Base-by-base conservation (phyloP, 2,329 filamentous ascomycete species). In the Neodidymelliopsis sp. region DNA sequence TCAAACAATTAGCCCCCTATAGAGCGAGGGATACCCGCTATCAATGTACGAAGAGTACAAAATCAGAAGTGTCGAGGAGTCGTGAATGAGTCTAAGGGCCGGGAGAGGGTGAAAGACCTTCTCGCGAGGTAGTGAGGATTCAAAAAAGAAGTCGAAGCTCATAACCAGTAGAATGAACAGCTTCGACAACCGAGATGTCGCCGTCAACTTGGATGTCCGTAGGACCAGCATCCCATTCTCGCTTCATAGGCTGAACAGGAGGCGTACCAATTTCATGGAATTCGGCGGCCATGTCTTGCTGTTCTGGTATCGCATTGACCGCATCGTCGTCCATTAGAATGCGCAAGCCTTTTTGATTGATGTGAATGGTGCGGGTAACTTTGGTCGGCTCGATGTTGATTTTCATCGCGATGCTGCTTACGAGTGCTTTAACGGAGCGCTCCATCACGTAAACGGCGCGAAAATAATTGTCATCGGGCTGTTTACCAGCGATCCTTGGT, bases 291-390 rank as follows among this genome's bases (percentile, higher is more conserved):
- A 97, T 94, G 66, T 96, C 93, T 72, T 97, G 91, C 23, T 91
- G 92, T 75, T 99, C 94, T 2, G 85, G 83, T 41, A 97, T 79
- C 70, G 93, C 88, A 33, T 83, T 83, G 23, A 97, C 84, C 36
- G 95, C 87, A 55, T 97, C 91, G 65, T 97, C 91, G 65, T 97
- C 94, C 62, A 97, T 82, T 66, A 95, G 84, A 45, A 97, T 85
- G 63, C 91, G 85, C 1, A 97, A 75, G 0, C 91, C 91, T 56
- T 86, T 85, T 11, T 85, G 80, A 30, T 90, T 87, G 42, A 91
- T 78, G 48, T 85, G 89, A 4, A 96, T 78, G 1, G 87, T 86
- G 25, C 88, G 86, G 1, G 85, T 76, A 6, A 97, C 84, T 53
- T 83, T 84, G 2, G 81, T 81, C 1, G 88, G 79, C 54, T 97